phyloP scores from a whole-genome alignment of 2,329 filamentous ascomycete genomes.

The Trichoderma hamatum region DNA sequence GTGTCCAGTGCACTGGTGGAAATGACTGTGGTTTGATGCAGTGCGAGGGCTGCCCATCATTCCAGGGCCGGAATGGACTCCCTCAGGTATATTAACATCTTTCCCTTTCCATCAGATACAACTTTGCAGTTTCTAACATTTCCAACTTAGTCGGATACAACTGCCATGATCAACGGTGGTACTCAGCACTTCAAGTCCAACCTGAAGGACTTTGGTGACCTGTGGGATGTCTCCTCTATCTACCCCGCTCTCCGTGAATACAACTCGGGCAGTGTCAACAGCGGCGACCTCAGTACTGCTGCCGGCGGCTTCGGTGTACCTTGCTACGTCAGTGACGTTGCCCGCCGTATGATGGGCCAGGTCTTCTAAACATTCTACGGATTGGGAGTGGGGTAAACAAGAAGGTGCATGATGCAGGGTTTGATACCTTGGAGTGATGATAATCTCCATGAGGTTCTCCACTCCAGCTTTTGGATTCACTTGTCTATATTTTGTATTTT shows the following conservation, averaged over 20 bases:
- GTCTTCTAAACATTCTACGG: slow-evolving; percentile 1
- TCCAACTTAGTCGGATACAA: not conserved
- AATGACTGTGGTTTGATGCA: slow-evolving; percentile 21
- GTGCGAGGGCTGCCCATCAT: slow-evolving; percentile 14
- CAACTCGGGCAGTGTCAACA: slow-evolving; percentile 20
- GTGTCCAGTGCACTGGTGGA: slow-evolving; percentile 9
- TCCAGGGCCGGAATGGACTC: not conserved
- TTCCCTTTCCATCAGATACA: not conserved
- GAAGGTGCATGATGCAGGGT: not conserved
- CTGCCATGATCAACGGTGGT: slow-evolving; percentile 23
- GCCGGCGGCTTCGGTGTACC: slow-evolving; percentile 16
- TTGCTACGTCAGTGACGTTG: slow-evolving; percentile 16
- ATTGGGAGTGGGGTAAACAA: not conserved
- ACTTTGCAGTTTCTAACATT: not conserved
- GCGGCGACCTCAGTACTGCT: not conserved
- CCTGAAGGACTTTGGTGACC: slow-evolving; percentile 6
- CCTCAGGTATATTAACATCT: not conserved
- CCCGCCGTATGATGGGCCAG: slow-evolving; percentile 13
- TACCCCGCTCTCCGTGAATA: slow-evolving; percentile 24
- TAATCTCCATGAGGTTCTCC: not conserved
- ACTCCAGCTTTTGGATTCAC: slow-evolving; percentile 7
- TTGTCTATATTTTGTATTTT: slow-evolving; percentile 21
- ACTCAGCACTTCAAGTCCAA: slow-evolving; percentile 19
- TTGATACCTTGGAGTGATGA: not conserved
- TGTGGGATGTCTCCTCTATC: not conserved